Conservation (phyloP, 208 protist genomes). For the Trypanosomatidae sp. region DNA sequence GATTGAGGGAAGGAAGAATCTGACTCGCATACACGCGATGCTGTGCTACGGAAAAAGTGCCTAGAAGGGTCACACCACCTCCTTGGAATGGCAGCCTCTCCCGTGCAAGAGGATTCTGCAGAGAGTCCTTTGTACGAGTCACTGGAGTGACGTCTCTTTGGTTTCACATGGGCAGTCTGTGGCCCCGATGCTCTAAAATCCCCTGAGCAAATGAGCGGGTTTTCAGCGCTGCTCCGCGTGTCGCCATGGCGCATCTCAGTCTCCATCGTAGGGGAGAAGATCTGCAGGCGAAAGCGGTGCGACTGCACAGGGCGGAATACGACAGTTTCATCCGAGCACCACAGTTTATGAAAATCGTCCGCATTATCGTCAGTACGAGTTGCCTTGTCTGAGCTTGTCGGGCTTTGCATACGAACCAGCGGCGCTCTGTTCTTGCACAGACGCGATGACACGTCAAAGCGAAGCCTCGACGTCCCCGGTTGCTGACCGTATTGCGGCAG, state of each 20-base stretch:
- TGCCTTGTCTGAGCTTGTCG: not conserved
- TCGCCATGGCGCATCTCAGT: not conserved
- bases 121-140: not conserved
- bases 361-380: not conserved
- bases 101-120: not conserved
- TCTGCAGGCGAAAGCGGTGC: constrained; percentile 21
- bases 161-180: not conserved
- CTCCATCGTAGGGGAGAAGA: constrained; percentile 13
- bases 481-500: not conserved
- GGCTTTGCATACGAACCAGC: too few species aligned
- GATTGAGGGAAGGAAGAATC: not conserved
- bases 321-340: too few species aligned
- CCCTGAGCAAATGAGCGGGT: too few species aligned
- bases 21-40: not conserved
- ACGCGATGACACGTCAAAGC: not conserved
- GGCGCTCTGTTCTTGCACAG: not conserved
- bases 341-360: too few species aligned
- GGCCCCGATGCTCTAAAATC: not conserved
- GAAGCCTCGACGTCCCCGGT: not conserved
- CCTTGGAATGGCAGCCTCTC: not conserved
- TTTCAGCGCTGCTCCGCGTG: not conserved
- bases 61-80: constrained; percentile 9
- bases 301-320: constrained; percentile 5
- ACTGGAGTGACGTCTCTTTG: not conserved
- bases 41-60: not conserved